Conservation (phyloP, 352 stramenopile genomes). For the Phytopythium aichiense region DNA sequence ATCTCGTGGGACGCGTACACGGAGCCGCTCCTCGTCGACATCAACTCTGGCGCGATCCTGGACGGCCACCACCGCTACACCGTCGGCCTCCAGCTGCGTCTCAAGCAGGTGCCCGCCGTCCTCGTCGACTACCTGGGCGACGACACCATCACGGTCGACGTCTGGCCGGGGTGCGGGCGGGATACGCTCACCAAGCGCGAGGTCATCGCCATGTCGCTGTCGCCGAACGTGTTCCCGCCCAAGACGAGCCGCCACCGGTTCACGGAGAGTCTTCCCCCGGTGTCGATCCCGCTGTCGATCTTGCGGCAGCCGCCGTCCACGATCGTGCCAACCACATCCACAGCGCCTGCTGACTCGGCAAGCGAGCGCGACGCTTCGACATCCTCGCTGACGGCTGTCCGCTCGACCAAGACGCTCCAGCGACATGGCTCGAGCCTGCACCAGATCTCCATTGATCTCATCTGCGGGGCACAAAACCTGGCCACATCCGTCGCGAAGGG, state of each 20-base stretch:
- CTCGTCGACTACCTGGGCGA: slow-evolving; percentile 81
- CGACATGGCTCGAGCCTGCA: slow-evolving; percentile 36
- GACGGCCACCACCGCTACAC: slow-evolving; percentile 84
- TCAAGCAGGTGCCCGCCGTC: slow-evolving; percentile 73
- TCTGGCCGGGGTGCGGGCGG: slow-evolving; percentile 73
- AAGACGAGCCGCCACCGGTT: slow-evolving; percentile 86
- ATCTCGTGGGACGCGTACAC: slow-evolving; percentile 81
- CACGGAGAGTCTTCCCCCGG: slow-evolving; percentile 71
- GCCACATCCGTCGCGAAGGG: slow-evolving; percentile 67
- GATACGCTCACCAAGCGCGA: slow-evolving; percentile 67
- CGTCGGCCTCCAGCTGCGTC: slow-evolving; percentile 61
- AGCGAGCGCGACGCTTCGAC: not conserved
- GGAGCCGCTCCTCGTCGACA: slow-evolving; percentile 74
- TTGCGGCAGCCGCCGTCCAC: slow-evolving; percentile 56
- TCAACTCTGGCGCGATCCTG: slow-evolving; percentile 74
- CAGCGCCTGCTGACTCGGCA: not conserved
- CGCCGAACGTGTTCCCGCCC: slow-evolving; percentile 73
- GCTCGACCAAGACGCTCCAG: slow-evolving; percentile 10
- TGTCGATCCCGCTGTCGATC: slow-evolving; percentile 76
- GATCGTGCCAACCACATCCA: slow-evolving; percentile 20
- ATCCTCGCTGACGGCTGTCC: not conserved
- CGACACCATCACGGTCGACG: slow-evolving; percentile 66
- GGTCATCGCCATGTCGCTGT: slow-evolving; percentile 81
- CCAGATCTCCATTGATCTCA: slow-evolving; percentile 71
- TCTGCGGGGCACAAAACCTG: slow-evolving; percentile 71